Evolutionary conservation across 1,284 basidiomycete genomes (phyloP).

Genomic region (Mycena sp.): DNA sequence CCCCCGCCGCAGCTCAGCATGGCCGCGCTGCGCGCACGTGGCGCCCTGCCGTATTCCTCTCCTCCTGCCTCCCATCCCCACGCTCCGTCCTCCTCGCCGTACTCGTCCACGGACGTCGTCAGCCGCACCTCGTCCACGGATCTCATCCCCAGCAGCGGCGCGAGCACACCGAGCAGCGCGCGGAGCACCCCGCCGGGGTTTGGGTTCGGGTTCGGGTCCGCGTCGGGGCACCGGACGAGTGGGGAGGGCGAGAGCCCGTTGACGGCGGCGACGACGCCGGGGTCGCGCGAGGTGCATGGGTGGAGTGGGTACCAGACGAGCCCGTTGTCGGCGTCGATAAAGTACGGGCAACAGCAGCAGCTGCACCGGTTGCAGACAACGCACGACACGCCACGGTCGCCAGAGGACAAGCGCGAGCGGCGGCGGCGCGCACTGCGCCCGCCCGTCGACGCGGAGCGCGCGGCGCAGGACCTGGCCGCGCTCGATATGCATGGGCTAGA

Average conservation of each 20-base stretch:
- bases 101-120: too few species aligned
- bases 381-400: neutral
- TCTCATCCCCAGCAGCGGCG: neutral
- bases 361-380: neutral
- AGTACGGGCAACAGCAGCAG: neutral
- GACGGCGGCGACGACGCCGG: conserved; percentile 26
- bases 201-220: neutral
- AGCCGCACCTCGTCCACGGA: too few species aligned
- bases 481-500: too few species aligned
- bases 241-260: conserved; percentile 8
- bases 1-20: conserved; percentile 27
- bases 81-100: too few species aligned
- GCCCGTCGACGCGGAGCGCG: conserved; percentile 13
- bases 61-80: too few species aligned
- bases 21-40: conserved; percentile 13
- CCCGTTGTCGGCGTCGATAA: neutral
- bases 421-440: conserved; percentile 17
- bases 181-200: conserved; percentile 9
- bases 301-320: neutral
- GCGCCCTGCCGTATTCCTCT: too few species aligned
- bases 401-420: conserved; percentile 17
- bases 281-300: neutral
- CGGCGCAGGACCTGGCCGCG: too few species aligned
- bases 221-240: neutral
- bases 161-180: neutral